phyloP scores from a whole-genome alignment of 1,284 basidiomycete genomes.

The Austropuccinia psidii region DNA sequence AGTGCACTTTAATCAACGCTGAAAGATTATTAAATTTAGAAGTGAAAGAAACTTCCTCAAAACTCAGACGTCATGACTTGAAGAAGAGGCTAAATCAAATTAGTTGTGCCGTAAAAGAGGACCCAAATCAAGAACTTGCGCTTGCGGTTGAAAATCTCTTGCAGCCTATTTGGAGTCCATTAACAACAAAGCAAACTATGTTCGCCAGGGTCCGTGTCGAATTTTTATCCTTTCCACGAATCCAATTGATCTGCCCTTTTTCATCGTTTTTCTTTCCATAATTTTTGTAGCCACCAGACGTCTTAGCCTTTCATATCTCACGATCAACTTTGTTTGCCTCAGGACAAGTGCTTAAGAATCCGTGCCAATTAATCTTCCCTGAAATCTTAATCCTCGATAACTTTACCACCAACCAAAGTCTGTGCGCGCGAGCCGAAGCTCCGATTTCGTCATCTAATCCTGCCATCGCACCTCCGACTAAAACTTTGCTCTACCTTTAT shows the following conservation, averaged over 20 bases:
- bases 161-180: conserved; percentile 62
- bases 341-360: conserved; percentile 69
- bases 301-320: conserved; percentile 76
- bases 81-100: background rate
- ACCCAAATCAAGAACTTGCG: background rate
- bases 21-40: conserved; percentile 59
- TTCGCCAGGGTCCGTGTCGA: conserved; percentile 62
- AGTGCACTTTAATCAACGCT: conserved; percentile 68
- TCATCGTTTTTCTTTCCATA: conserved; percentile 38
- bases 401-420: conserved; percentile 66
- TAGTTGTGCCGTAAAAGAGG: background rate
- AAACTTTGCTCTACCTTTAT: background rate
- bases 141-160: background rate
- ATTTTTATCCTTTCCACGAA: background rate
- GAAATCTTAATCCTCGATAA: conserved; percentile 76
- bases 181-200: conserved; percentile 79
- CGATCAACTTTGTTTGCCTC: conserved; percentile 69
- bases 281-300: conserved; percentile 61
- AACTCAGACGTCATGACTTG: background rate
- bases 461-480: background rate
- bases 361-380: conserved; percentile 67
- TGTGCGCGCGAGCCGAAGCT: conserved; percentile 45
- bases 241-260: conserved; percentile 12
- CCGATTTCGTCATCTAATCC: conserved; percentile 38
- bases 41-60: conserved; percentile 53